A percentile compares a stretch with the other conserved stretches of the same genome.
phyloP scores from a whole-genome alignment of 2,329 filamentous ascomycete species.

The Epichloe aotearoae region DNA sequence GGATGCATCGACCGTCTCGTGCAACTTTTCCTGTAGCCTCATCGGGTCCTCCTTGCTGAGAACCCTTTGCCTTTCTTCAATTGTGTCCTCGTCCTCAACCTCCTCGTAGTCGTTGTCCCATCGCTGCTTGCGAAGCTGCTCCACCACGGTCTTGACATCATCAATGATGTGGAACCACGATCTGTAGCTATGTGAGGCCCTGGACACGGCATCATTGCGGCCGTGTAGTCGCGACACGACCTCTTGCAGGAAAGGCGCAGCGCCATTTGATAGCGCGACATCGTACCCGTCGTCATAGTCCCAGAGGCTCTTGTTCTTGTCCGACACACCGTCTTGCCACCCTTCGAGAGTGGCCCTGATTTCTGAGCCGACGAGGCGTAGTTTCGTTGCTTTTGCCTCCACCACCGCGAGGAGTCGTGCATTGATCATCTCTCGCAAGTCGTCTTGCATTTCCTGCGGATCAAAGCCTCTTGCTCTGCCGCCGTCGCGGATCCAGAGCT shows the following conservation, averaged over 20 bases:
- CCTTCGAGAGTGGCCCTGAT: conserved; percentile 46
- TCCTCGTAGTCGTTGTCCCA: conserved; percentile 68
- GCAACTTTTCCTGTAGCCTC: conserved; percentile 45
- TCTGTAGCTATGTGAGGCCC: conserved; percentile 49
- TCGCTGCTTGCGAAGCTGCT: conserved; percentile 50
- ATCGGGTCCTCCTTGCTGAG: conserved; percentile 62
- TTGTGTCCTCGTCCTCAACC: conserved; percentile 59
- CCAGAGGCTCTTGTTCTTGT: conserved; percentile 51
- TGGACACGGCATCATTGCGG: conserved; percentile 51
- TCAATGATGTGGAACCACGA: conserved; percentile 65
- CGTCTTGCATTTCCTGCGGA: conserved; percentile 52
- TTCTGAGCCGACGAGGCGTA: conserved; percentile 52
- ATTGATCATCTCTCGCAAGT: conserved; percentile 57
- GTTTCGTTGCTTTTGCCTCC: conserved; percentile 46
- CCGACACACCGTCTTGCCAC: conserved; percentile 43
- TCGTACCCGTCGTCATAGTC: conserved; percentile 42
- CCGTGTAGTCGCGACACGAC: conserved; percentile 61
- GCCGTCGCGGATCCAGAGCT: conserved; percentile 62
- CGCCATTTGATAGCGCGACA: conserved; percentile 52
- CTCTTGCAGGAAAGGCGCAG: conserved; percentile 52
- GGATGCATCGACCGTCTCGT: conserved; percentile 40
- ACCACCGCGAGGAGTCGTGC: conserved; percentile 51
- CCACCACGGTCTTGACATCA: conserved; percentile 48
- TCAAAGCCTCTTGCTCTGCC: conserved; percentile 53
- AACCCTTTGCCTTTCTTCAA: conserved; percentile 51